A percentile compares a stretch with the other conserved stretches of the same genome.
These are phyloP conservation scores for Agaricus blazei DNA, from an alignment of 768 basidiomycete genomes.

Conservation along the genomic window DNA sequence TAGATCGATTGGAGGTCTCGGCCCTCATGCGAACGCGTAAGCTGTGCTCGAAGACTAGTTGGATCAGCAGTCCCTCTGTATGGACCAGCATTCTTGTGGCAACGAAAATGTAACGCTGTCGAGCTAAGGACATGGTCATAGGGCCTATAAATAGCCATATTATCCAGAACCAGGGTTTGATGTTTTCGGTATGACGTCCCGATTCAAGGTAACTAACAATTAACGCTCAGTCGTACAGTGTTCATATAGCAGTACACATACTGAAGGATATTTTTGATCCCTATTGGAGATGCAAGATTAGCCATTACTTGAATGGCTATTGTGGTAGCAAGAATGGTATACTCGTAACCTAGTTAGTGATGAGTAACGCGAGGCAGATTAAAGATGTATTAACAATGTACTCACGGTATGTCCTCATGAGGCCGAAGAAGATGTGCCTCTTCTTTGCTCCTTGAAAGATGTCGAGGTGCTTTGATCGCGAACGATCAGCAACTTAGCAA, in stretches of 20 bases:
- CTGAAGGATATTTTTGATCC: constrained; percentile 36
- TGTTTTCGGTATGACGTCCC: constrained; percentile 7
- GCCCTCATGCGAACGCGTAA: constrained; percentile 59
- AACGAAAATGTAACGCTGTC: constrained; percentile 30
- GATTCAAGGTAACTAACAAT: constrained; percentile 19
- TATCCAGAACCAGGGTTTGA: constrained; percentile 17
- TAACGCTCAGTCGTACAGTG: background rate
- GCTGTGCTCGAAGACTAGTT: constrained; percentile 35
- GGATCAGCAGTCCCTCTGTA: constrained; percentile 37
- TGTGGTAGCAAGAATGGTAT: constrained; percentile 23
- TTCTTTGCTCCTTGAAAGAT: constrained; percentile 32
- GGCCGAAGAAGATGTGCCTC: constrained; percentile 41
- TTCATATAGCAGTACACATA: constrained; percentile 10
- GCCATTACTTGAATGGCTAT: constrained; percentile 21
- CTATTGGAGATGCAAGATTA: constrained; percentile 33
- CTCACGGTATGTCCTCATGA: constrained; percentile 33
- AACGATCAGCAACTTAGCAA: background rate
- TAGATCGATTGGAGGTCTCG: constrained; percentile 16
- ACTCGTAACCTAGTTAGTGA: constrained; percentile 21
- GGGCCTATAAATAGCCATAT: constrained; percentile 9
- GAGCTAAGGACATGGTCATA: constrained; percentile 14
- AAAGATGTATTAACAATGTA: background rate
- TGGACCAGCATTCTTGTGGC: constrained; percentile 43
- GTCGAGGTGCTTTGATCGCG: constrained; percentile 28
- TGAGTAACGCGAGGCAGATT: background rate